phyloP scores from a whole-genome alignment of 306 rosid genomes.

The Urtica urens region DNA sequence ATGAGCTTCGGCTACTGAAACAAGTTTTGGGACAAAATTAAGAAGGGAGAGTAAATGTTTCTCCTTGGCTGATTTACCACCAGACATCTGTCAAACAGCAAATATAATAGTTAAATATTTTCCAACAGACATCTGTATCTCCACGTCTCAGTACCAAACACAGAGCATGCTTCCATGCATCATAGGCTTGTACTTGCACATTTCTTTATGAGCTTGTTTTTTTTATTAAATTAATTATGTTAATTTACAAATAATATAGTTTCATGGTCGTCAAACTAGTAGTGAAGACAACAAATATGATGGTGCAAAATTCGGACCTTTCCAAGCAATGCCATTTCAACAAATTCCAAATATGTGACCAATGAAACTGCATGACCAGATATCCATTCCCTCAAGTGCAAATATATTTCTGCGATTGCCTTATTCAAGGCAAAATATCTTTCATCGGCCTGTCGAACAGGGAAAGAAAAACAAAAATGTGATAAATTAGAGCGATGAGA shows the following conservation, averaged over 20 bases:
- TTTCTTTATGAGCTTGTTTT: too few species aligned
- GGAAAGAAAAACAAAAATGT: constrained; percentile 5
- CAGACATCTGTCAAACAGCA: constrained; percentile 33
- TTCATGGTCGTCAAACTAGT: not conserved
- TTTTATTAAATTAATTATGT: not conserved
- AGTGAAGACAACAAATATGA: not conserved
- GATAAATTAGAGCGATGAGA: not conserved
- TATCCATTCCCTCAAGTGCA: constrained; percentile 49
- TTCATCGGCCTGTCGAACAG: constrained; percentile 46
- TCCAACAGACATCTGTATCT: not conserved
- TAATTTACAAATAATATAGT: not conserved
- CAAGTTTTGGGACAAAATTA: constrained; percentile 65
- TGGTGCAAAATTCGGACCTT: constrained; percentile 43
- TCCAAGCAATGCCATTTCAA: constrained; percentile 57
- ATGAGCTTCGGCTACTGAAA: constrained; percentile 28
- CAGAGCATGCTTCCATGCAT: not conserved
- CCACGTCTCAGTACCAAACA: too few species aligned
- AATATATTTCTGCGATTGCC: constrained; percentile 51
- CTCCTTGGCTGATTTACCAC: constrained; percentile 40
- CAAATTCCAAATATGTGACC: constrained; percentile 57
- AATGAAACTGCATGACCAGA: constrained; percentile 35
- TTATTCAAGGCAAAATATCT: constrained; percentile 51
- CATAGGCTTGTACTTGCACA: not conserved
- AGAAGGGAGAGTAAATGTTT: constrained; percentile 53
- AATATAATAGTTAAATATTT: not conserved